A percentile compares a stretch with the other conserved stretches of the same genome.
Evolutionary conservation across 495 filamentous ascomycete species (phyloP).

Genomic region (Filosporella fistucella): DNA sequence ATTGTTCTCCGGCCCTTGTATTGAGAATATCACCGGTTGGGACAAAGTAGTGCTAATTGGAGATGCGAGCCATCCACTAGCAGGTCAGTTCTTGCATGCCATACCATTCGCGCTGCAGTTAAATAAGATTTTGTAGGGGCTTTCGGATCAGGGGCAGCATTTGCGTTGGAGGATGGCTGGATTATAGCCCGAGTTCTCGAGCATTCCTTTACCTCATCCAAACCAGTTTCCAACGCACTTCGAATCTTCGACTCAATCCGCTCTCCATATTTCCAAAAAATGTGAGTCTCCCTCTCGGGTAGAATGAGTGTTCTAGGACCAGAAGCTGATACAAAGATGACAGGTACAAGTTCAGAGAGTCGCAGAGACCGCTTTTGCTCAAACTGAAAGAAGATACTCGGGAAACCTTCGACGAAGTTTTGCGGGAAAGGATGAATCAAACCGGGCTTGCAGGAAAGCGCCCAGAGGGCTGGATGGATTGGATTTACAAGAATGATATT

Average conservation of each 20-base stretch:
- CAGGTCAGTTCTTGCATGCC: constrained; percentile 32
- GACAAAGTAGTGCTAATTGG: constrained; percentile 42
- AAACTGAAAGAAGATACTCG: too few species aligned
- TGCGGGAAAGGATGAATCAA: constrained; percentile 11
- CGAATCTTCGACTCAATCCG: constrained; percentile 38
- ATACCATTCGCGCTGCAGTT: neutral
- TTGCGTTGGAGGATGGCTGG: constrained; percentile 46
- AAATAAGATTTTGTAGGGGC: too few species aligned
- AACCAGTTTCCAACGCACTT: constrained; percentile 28
- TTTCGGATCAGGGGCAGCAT: constrained; percentile 40
- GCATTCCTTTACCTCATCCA: constrained; percentile 12
- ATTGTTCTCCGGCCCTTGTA: constrained; percentile 34
- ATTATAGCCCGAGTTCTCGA: constrained; percentile 39
- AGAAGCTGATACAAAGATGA: neutral
- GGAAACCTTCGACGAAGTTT: constrained; percentile 29
- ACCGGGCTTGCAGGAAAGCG: too few species aligned
- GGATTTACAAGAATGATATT: constrained; percentile 43
- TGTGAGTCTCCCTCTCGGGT: neutral
- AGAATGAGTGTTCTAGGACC: neutral
- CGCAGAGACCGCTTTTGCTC: too few species aligned
- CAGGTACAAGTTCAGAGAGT: constrained; percentile 32
- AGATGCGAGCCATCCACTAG: constrained; percentile 42
- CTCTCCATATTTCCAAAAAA: constrained; percentile 35
- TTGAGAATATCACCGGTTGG: constrained; percentile 34
- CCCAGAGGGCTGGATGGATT: constrained; percentile 25